Evolutionary conservation across 2,329 filamentous ascomycete genomes (phyloP), one percentile per base, ranked within the genome.

Genomic region (Talaromyces sp.): DNA sequence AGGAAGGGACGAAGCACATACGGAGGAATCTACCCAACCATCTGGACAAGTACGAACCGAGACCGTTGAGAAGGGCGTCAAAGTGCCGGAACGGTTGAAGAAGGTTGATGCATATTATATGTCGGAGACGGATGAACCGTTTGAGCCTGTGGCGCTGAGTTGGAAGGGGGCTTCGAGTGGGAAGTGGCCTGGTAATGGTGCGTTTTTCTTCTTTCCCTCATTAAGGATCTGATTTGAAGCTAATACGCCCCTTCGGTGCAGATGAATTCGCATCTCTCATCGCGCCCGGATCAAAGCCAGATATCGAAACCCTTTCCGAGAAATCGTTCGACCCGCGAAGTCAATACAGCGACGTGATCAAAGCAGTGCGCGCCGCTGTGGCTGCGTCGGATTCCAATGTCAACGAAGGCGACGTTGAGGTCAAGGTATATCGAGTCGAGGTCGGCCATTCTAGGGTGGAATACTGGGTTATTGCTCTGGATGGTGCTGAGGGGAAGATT

Each of bases 61-160:
- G 66, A 73, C 78, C 6, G 79, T 83, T 40, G 75, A 82, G 69
- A 64, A 71, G 58, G 81, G 67, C 83, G 84, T 68, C 82, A 84
- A 61, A 77, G 84, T 93, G 62, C 91, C 93, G 6, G 77, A 81
- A 59, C 78, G 79, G 3, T 82, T 93, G 62, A 77, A 79, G 63
- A 81, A 83, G 59, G 79, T 84, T 60, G 81, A 89, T 65, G 85
- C 83, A 51, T 88, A 89, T 74, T 96, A 95, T 77, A 78, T 86
- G 17, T 95, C 90, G 68, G 93, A 97, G 66, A 88, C 91, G 34
- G 93, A 97, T 75, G 92, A 96, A 82, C 89, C 90, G 4, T 97
- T 96, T 77, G 88, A 91, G 75, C 87, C 88, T 3, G 91, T 97
- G 5, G 87, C 85, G 62, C 76, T 96, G 70, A 83, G 82, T 69